Percentiles rank a stretch among this genome's conserved stretches.
phyloP scores from a whole-genome alignment of 129 eudicot species.

The Tanacetum coccineum region DNA sequence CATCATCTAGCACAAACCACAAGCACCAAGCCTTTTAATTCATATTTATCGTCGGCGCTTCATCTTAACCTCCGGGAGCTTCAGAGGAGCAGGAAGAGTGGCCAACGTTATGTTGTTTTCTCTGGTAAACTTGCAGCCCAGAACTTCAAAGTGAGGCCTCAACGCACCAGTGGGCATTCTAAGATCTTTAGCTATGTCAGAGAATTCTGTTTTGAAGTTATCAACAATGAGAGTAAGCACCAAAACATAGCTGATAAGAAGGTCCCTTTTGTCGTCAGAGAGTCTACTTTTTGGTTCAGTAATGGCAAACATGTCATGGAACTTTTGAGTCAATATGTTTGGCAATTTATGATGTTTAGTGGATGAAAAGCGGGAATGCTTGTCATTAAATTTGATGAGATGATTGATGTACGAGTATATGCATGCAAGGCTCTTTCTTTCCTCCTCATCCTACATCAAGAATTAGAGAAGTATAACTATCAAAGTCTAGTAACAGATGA shows the following conservation, averaged over 20 bases:
- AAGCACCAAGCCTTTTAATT: not conserved
- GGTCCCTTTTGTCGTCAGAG: slow-evolving; percentile 49
- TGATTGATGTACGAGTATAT: slow-evolving; percentile 72
- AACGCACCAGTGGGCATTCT: slow-evolving; percentile 35
- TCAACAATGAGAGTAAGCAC: slow-evolving; percentile 77
- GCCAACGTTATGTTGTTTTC: slow-evolving; percentile 38
- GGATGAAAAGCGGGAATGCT: slow-evolving; percentile 42
- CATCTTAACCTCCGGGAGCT: slow-evolving; percentile 40
- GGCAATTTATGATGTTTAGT: slow-evolving; percentile 65
- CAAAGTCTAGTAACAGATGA: not conserved
- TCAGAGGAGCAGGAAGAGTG: slow-evolving; percentile 65
- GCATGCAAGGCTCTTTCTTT: slow-evolving; percentile 49
- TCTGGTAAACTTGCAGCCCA: slow-evolving; percentile 64
- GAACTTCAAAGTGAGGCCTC: slow-evolving; percentile 42
- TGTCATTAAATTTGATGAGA: slow-evolving; percentile 73
- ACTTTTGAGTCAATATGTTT: slow-evolving; percentile 50
- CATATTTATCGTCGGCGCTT: slow-evolving; percentile 42
- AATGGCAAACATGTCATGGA: slow-evolving; percentile 48
- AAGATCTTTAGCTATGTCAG: slow-evolving; percentile 82
- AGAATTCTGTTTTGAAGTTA: slow-evolving; percentile 50
- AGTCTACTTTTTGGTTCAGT: slow-evolving; percentile 44
- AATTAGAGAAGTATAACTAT: not conserved
- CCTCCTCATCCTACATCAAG: slow-evolving; percentile 49
- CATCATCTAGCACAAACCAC: not conserved
- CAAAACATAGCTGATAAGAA: slow-evolving; percentile 61